These are phyloP conservation scores for Clonostachys chloroleuca DNA, from an alignment of 2,329 filamentous ascomycete genomes.

Conservation along the genomic window DNA sequence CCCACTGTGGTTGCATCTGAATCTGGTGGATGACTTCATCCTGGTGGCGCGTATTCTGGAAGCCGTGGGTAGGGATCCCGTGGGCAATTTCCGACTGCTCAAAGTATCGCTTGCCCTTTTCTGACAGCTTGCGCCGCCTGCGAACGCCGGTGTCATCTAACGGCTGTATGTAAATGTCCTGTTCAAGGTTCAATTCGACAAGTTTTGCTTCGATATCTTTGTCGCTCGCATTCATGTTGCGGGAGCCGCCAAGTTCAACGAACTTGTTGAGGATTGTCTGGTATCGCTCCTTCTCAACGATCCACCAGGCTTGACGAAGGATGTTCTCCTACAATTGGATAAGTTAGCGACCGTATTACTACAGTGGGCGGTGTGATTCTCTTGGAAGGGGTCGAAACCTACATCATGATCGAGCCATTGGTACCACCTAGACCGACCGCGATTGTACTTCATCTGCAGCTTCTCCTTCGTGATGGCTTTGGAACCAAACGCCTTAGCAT, in stretches of 20 bases:
- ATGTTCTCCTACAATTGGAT: slow-evolving; percentile 26
- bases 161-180: slow-evolving; percentile 26
- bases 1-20: slow-evolving; percentile 13
- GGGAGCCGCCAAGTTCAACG: slow-evolving; percentile 43
- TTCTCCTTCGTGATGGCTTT: slow-evolving; percentile 37
- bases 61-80: background rate
- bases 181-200: slow-evolving; percentile 34
- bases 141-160: too few species aligned
- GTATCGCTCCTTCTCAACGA: slow-evolving; percentile 37
- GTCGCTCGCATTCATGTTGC: slow-evolving; percentile 41
- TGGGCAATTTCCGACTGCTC: slow-evolving; percentile 1
- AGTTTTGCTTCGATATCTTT: slow-evolving; percentile 45
- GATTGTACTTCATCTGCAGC: slow-evolving; percentile 52
- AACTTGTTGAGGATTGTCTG: slow-evolving; percentile 35
- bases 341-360: background rate
- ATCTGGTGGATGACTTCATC: slow-evolving; percentile 29
- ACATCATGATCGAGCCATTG: slow-evolving; percentile 47
- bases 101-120: too few species aligned
- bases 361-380: background rate
- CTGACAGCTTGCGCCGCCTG: too few species aligned
- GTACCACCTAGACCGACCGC: slow-evolving; percentile 42
- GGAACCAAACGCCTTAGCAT: slow-evolving; percentile 22
- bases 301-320: slow-evolving; percentile 30
- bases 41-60: slow-evolving; percentile 12
- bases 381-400: slow-evolving; percentile 17